Base-by-base conservation (phyloP, 2,329 filamentous ascomycete genomes). In the Gaeumannomyces sp. region DNA sequence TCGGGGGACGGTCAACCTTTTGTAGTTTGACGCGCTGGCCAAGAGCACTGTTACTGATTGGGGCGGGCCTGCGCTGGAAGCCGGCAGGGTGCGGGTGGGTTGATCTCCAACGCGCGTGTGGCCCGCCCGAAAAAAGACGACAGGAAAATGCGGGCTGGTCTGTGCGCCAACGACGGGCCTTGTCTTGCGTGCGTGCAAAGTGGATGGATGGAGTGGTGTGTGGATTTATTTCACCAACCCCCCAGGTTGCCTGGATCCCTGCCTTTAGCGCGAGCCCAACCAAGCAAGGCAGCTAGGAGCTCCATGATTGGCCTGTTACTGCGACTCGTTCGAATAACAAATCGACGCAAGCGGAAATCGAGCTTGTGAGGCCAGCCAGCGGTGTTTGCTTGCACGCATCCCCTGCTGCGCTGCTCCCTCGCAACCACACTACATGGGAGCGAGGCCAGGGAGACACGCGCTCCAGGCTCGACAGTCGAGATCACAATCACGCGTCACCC, bases 31-130 rank as follows among this genome's bases (percentile, higher is more conserved):
- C 79, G 82, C 80, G 81, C 76, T 76, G 69, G 75, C 74, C 75
- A 74, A 75, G 76, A 78, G 77, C 76, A 76, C 75, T 72, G 76
- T 81, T 85, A 84, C 84, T 86, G 84, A 87, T 86, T 85, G 75
- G 62, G 62, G 62, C 57, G 57, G 45, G 45, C 45, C 45, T 50
- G 45, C 45, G 45, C 45, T 50, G 45, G 45, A 50, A 50, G 45
- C 45, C 45, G 45, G 45, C 45, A 50, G 45, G 45, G 45, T 50
- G 45, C 45, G 45, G 45, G 45, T 50, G 45, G 38, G 45, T 50
- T 50, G 45, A 50, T 50, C 45, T 50, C 45, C 19, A 50, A 50
- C 19, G 22, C 45, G 45, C 45, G 45, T 50, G 45, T 50, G 45
- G 45, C 45, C 45, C 45, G 19, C 45, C 22, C 29, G 25, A n/a